Evolutionary conservation across 805 yeast genomes (phyloP), one percentile per base, ranked within the genome.

Genomic region (Jamesozyma gamospora): DNA sequence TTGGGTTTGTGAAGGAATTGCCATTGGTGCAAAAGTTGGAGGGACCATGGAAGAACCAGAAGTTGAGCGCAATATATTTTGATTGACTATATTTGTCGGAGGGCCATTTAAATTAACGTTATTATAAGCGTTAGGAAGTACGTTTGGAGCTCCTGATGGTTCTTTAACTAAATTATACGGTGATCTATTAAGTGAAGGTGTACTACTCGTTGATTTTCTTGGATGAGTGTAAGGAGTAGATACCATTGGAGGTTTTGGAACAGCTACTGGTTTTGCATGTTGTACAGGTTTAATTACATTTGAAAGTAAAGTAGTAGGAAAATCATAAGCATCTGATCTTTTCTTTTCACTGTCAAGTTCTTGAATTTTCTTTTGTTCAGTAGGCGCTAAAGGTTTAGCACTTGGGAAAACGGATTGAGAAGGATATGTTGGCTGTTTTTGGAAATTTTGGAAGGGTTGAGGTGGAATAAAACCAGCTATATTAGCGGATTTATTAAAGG

Each of bases 241-340:
- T 4, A 44, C 39, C 3, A 46, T 36, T 16, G 42, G 24, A 25
- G 49, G 48, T 14, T 47, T 25, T 9, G 46, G 45, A 7, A 60
- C 48, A 15, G 50, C 42, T 4, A 52, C 73, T 34, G 55, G 70
- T 46, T 46, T 70, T 50, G 51, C 72, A 63, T 56, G 66, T 8
- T 5, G 8, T 45, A 41, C 64, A 32, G 48, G 48, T 29, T 50
- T 55, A 44, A 40, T 45, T 50, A 51, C 65, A 17, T 63, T 65
- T 1, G 70, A 61, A 11, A 79, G 60, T 33, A 82, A 54, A 34
- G 68, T 75, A 16, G 66, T 62, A 1, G 90, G 90, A 51, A 82
- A 79, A 52, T 82, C 92, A 49, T 79, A 82, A 0, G 87, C 86
- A 60, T 80, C 85, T n/a, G 79, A 72, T 53, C 75, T 78, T 49